Evolutionary conservation across 495 filamentous ascomycete species (phyloP), one percentile per base, ranked within the genome.

Genomic region (Tuber magnatum): DNA sequence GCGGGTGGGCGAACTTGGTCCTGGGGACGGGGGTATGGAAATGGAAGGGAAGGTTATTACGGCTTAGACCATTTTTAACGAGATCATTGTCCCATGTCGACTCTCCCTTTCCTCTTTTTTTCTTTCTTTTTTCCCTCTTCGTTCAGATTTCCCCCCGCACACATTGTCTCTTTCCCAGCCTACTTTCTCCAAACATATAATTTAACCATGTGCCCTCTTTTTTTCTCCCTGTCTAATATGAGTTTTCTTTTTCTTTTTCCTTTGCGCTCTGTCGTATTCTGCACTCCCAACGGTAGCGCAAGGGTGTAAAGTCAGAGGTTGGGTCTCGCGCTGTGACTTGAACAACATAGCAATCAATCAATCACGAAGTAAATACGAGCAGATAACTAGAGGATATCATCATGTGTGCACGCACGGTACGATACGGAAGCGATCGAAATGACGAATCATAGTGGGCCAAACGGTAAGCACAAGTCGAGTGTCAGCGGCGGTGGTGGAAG

Each of bases 121-220:
- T 48, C 68, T 35, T 41, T 28, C 28, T 41, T 46, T 71, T 41
- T 68, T 46, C 44, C 70, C 28, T 39, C 8, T 22, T 51, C 48
- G 7, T n/a, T 51, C 48, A 12, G 48, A n/a, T n/a, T n/a, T n/a
- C 43, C 75, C 61, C 51, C 40, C 70, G 72, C 61, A 46, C 72
- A 78, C 76, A 73, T 76, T 79, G 51, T 73, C 74, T 75, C 72
- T 77, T 70, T 75, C 72, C 72, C 72, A n/a, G 18, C 41, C 8
- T 61, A n/a, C 43, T 35, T 46, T 35, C 18, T 9, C 38, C 69
- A 28, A 61, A 12, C 44, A 70, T 68, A 28, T 41, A 41, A 73
- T 71, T 44, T 43, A 22, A 20, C n/a, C 56, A 39, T 61, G 39
- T 68, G 68, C n/a, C 18, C 69, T 40, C 22, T 70, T 44, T 70